phyloP scores from a whole-genome alignment of 129 eudicot genomes.

The Cynara cardunculus region DNA sequence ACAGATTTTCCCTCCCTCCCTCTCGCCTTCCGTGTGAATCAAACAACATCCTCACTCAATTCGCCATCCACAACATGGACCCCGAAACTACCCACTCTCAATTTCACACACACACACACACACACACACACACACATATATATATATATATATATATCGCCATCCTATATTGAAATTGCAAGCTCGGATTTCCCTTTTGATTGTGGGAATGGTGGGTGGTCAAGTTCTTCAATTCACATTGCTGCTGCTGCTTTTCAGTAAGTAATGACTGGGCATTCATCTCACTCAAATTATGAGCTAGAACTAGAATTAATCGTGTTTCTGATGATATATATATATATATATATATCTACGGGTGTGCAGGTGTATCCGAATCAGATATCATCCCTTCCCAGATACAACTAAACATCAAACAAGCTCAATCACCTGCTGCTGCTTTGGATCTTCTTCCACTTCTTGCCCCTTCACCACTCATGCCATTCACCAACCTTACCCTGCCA shows the following conservation, averaged over 20 bases:
- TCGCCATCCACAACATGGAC: background rate
- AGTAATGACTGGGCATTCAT: background rate
- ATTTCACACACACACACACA: background rate
- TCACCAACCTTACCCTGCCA: conserved; percentile 37
- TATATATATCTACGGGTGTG: background rate
- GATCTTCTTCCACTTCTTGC: conserved; percentile 42
- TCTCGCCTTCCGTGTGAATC: conserved; percentile 30
- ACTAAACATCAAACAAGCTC: conserved; percentile 5
- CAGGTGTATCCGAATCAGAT: conserved; percentile 26
- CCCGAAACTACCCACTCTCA: background rate
- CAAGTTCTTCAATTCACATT: background rate
- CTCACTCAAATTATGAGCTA: background rate
- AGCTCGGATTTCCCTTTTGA: background rate
- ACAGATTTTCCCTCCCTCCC: background rate
- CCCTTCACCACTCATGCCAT: conserved; percentile 65
- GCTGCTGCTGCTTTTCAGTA: conserved; percentile 14
- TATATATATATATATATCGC: background rate
- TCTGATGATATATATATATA: background rate
- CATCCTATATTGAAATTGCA: background rate
- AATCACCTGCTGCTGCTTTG: conserved; percentile 12
- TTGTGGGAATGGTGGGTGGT: background rate
- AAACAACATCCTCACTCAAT: conserved; percentile 14
- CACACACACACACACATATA: background rate
- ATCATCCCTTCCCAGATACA: background rate
- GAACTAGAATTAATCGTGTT: background rate